Conservation (phyloP, 2,329 filamentous ascomycete species). For the Calonectria pseudoreteaudii region DNA sequence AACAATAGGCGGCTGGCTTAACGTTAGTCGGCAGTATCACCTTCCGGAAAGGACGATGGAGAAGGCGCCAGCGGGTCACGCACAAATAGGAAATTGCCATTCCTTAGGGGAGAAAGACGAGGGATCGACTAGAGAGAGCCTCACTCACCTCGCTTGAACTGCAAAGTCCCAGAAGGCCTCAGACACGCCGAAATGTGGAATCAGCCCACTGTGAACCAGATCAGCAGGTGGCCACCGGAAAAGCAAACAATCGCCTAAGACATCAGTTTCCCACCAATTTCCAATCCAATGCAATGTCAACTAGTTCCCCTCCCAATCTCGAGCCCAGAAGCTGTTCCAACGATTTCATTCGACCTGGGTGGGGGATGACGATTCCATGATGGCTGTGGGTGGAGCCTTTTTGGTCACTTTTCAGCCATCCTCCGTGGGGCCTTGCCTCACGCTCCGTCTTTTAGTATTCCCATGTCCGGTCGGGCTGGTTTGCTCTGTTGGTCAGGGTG, state of each 20-base stretch:
- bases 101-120: background rate
- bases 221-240: background rate
- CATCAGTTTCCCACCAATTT: slow-evolving; percentile 6
- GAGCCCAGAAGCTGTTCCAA: background rate
- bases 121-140: background rate
- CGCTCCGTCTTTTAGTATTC: background rate
- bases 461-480: background rate
- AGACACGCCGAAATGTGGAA: background rate
- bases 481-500: background rate
- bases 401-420: background rate
- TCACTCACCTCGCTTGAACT: background rate
- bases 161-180: background rate
- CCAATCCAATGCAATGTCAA: background rate
- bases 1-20: background rate
- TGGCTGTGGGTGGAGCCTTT: background rate
- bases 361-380: slow-evolving; percentile 10
- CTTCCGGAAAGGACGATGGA: background rate
- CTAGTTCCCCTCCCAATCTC: background rate
- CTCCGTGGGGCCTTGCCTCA: slow-evolving; percentile 4
- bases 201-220: background rate
- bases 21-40: background rate
- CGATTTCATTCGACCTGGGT: background rate
- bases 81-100: background rate
- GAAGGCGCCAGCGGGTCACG: slow-evolving; percentile 5
- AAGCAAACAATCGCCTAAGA: slow-evolving; percentile 1